Evolutionary conservation across 768 basidiomycete genomes (phyloP).

Genomic region (Leucosporidium creatinivorum): DNA sequence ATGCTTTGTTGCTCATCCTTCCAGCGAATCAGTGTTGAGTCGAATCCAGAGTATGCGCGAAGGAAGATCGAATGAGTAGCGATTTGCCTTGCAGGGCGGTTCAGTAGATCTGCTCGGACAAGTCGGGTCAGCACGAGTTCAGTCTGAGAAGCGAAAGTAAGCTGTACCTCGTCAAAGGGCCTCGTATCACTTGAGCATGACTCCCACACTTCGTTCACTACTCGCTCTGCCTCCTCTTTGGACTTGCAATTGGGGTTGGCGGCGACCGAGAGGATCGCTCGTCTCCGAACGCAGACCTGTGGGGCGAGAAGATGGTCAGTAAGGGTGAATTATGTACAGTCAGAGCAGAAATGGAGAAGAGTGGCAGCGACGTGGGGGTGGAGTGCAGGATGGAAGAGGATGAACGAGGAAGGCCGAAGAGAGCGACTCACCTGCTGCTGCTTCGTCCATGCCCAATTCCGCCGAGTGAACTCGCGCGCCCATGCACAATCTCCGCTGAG

Average conservation of each 20-base stretch:
- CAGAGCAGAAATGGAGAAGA: too few species aligned
- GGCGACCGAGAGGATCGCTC: constrained; percentile 72
- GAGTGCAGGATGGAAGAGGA: too few species aligned
- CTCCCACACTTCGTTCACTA: constrained; percentile 94
- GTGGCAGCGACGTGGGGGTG: too few species aligned
- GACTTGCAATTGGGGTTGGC: constrained; percentile 74
- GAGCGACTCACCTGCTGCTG: constrained; percentile 71
- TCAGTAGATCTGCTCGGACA: too few species aligned
- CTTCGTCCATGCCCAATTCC: constrained; percentile 73
- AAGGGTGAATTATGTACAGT: constrained; percentile 12
- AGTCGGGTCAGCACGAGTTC: too few species aligned
- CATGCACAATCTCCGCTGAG: constrained; percentile 88
- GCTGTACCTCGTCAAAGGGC: constrained; percentile 85
- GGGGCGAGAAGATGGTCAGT: neutral
- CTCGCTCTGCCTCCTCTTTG: constrained; percentile 67
- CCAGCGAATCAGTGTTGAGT: too few species aligned
- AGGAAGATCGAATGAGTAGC: too few species aligned
- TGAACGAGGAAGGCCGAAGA: too few species aligned
- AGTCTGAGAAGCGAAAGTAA: neutral
- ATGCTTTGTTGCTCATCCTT: too few species aligned
- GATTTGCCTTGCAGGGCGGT: too few species aligned
- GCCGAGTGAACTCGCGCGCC: constrained; percentile 69
- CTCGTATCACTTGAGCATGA: constrained; percentile 64
- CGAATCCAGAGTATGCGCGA: too few species aligned
- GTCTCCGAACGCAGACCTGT: constrained; percentile 80